Base-by-base conservation (phyloP, 1,284 basidiomycete species). In the Moesziomyces sp. region DNA sequence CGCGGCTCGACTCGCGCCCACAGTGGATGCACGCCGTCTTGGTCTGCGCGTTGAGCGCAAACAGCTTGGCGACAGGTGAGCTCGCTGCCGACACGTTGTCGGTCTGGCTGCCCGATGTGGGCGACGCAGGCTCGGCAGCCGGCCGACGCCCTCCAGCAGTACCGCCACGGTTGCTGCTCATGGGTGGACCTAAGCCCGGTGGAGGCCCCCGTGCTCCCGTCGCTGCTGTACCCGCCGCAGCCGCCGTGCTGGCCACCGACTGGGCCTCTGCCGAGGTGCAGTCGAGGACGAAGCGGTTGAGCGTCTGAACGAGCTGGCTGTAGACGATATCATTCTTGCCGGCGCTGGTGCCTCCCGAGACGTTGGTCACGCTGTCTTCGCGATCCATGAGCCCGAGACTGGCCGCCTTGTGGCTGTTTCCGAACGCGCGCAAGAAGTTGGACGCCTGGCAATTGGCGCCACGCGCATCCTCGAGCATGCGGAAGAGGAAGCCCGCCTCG, bases 381-480 rank as follows among this genome's bases (percentile, higher is more conserved):
- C 91, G 92, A 81, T 99, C 96, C 75, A 97, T 89, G 35, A 98
- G 87, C 38, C 95, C 94, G 26, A 98, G 89, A 10, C 92, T 91
- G 63, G 91, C 91, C 18, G 91, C 90, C 85, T 95, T 92, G 21
- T 86, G 86, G 30, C 86, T 88, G 21, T 71, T 76, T 91, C 92
- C 91, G 49, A 98, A 92, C 0, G 94, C 92, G 83, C 94, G 91
- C 81, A 95, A 95, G 78, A 98, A 97, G 85, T 99, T 99, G 83
- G 91, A 94, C 6, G 94, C 91, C 84, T 98, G 97, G 81, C 96
- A 98, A 79, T 99, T 98, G 19, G 89, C 93, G 0, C 96, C 97
- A 52, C 88, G 88, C 0, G 96, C 97, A 80, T 98, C 94, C 83
- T 96, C 93, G 26, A 99, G 88, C 95, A 97, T 99, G 38, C 93